These are phyloP conservation scores for Penicillium frequentans DNA, from an alignment of 2,329 filamentous ascomycete genomes.

Conservation along the genomic window DNA sequence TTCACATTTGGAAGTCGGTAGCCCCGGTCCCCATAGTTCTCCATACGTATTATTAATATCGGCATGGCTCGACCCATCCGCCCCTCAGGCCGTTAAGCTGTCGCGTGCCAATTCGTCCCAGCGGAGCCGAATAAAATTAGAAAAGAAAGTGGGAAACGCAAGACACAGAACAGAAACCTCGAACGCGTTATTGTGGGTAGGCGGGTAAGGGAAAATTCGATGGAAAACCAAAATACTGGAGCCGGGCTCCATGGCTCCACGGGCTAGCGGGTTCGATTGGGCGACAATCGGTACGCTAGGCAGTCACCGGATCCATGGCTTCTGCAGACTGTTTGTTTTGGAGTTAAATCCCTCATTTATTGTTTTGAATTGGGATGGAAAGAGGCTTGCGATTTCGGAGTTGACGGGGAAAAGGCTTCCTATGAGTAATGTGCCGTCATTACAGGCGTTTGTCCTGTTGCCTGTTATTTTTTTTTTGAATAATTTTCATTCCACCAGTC, in stretches of 20 bases:
- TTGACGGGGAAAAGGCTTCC: background rate
- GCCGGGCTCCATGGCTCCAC: background rate
- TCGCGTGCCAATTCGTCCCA: constrained; percentile 5
- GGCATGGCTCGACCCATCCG: constrained; percentile 7
- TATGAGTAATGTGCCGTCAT: background rate
- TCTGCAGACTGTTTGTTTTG: background rate
- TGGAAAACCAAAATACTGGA: background rate
- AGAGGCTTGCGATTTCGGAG: background rate
- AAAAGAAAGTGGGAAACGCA: background rate
- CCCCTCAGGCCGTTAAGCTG: constrained; percentile 9
- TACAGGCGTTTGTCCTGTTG: background rate
- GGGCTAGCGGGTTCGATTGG: background rate
- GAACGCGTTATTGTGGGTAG: background rate
- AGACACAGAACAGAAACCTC: background rate
- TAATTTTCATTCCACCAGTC: no score
- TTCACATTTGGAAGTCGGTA: background rate
- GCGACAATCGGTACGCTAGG: background rate
- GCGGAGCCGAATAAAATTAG: background rate
- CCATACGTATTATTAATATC: constrained; percentile 11
- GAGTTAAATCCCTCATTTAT: constrained; percentile 5
- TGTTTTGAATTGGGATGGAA: background rate
- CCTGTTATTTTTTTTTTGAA: no score
- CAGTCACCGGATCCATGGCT: constrained; percentile 7
- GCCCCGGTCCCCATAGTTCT: background rate
- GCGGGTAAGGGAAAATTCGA: background rate